Conservation (phyloP, 306 rosid genomes). For the Senna tora region DNA sequence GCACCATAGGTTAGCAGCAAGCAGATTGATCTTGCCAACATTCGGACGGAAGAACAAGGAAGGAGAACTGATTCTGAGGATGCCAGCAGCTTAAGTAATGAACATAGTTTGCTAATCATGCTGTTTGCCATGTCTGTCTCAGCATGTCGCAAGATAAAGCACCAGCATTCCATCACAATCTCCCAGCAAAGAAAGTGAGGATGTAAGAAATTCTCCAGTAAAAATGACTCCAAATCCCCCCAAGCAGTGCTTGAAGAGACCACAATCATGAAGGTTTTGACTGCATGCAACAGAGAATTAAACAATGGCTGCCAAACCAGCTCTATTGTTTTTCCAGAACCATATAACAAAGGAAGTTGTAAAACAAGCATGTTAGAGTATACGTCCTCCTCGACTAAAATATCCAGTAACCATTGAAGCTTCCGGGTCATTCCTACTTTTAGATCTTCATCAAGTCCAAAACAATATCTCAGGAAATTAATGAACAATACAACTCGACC, state of each 20-base stretch:
- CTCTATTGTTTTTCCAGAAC: slow-evolving; percentile 58
- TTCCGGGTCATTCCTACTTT: slow-evolving; percentile 56
- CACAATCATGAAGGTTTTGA: slow-evolving; percentile 75
- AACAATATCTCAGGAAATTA: slow-evolving; percentile 63
- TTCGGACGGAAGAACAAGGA: slow-evolving; percentile 67
- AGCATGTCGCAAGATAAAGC: slow-evolving; percentile 76
- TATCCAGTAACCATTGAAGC: slow-evolving; percentile 70
- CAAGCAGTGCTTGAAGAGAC: slow-evolving; percentile 70
- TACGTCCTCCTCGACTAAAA: slow-evolving; percentile 68
- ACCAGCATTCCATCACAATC: slow-evolving; percentile 89
- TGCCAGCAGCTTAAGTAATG: slow-evolving; percentile 67
- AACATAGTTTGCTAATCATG: slow-evolving; percentile 58
- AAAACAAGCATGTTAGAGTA: slow-evolving; percentile 69
- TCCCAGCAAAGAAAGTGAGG: slow-evolving; percentile 94
- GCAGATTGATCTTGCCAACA: slow-evolving; percentile 74
- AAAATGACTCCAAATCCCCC: slow-evolving; percentile 69
- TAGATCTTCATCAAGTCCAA: slow-evolving; percentile 53
- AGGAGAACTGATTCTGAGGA: slow-evolving; percentile 63
- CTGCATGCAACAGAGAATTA: slow-evolving; percentile 64
- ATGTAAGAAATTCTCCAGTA: slow-evolving; percentile 81
- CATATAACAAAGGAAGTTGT: slow-evolving; percentile 61
- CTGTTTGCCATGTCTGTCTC: slow-evolving; percentile 58
- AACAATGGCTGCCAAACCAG: slow-evolving; percentile 71
- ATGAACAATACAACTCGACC: slow-evolving; percentile 64
- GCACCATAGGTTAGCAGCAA: slow-evolving; percentile 63